Conservation (phyloP, 1,139 yeast species). For the Insectozyma bohioensis region DNA sequence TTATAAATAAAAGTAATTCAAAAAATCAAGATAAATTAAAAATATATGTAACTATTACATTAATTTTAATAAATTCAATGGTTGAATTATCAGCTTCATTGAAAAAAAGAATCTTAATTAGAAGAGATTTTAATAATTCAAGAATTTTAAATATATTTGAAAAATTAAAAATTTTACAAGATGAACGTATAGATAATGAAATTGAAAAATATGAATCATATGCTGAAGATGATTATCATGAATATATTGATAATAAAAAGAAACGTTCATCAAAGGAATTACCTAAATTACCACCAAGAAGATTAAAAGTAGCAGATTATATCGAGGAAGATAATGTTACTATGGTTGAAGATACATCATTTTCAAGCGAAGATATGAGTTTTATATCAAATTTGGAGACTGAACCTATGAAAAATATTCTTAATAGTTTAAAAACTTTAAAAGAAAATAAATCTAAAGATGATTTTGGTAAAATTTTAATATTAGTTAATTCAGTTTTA, state of each 20-base stretch:
- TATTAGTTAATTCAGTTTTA: conserved; percentile 31
- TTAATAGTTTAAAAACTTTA: conserved; percentile 26
- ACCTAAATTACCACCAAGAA: conserved; percentile 4
- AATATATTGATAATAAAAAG: conserved; percentile 6
- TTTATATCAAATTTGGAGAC: conserved; percentile 12
- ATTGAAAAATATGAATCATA: conserved; percentile 42
- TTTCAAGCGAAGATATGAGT: conserved; percentile 5
- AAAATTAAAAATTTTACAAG: conserved; percentile 33
- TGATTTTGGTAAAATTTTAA: conserved; percentile 24
- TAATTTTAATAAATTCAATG: conserved; percentile 44
- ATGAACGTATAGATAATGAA: conserved; percentile 43
- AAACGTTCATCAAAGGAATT: conserved; percentile 2
- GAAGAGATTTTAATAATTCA: conserved; percentile 44
- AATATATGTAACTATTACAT: conserved; percentile 46
- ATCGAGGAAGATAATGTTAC: conserved; percentile 10
- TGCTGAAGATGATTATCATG: conserved; percentile 39
- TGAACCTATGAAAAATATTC: conserved; percentile 14
- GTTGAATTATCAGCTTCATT: conserved; percentile 35
- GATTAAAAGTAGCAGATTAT: conserved; percentile 5
- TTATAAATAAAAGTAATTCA: conserved; percentile 27
- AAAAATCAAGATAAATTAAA: conserved; percentile 23
- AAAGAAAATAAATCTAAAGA: conserved; percentile 24
- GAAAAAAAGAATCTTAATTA: conserved; percentile 30
- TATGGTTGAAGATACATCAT: no score
- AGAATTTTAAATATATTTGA: conserved; percentile 40